These are phyloP conservation scores for Chlorella sp. DNA, from an alignment of 139 green algal genomes.

Conservation along the genomic window DNA sequence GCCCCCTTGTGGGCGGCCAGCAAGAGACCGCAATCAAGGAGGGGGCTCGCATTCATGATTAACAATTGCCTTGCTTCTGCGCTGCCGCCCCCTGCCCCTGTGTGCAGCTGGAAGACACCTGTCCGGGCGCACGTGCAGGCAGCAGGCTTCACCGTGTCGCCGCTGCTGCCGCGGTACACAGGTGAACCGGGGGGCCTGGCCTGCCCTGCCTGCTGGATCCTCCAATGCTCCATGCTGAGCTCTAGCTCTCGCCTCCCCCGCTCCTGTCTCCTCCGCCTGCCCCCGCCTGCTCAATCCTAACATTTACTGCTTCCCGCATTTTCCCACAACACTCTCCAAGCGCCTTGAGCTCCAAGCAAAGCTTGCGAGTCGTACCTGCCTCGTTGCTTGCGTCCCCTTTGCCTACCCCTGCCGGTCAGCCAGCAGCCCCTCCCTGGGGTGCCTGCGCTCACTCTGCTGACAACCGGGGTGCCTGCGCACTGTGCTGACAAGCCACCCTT, in stretches of 20 bases:
- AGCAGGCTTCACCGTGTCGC: constrained; percentile 63
- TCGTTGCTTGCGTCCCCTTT: no score
- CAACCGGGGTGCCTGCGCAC: no score
- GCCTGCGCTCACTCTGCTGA: no score
- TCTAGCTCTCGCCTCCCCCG: neutral
- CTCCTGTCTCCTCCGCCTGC: neutral
- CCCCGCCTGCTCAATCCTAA: neutral
- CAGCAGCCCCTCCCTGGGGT: no score
- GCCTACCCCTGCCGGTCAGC: no score
- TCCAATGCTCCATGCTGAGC: no score
- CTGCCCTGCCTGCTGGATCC: neutral
- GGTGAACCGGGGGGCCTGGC: neutral
- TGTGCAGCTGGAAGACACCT: constrained; percentile 40
- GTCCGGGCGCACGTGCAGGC: constrained; percentile 53
- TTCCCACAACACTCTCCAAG: no score
- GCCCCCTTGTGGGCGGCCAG: neutral
- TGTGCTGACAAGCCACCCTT: no score
- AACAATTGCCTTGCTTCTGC: neutral
- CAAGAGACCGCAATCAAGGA: no score
- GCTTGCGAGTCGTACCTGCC: no score
- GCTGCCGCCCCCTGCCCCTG: neutral
- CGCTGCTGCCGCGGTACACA: constrained; percentile 50
- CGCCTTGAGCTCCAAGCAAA: no score
- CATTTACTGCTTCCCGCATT: neutral
- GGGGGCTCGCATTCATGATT: no score